Base-by-base conservation (phyloP, 257 asterid genomes). In the Parsonsia alboflavescens region DNA sequence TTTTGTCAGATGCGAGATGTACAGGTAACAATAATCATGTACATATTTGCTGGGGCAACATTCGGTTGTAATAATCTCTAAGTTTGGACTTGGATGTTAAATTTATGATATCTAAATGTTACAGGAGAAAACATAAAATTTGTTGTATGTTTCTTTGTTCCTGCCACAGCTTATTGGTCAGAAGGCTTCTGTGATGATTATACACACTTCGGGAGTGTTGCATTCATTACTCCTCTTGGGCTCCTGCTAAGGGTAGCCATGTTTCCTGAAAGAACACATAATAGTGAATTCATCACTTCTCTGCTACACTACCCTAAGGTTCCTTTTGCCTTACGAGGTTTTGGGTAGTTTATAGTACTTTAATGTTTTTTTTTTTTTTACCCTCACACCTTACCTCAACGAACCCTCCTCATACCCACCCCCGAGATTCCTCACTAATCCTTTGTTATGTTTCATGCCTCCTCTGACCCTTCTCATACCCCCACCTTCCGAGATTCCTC, bases 1-100 rank as follows among this genome's bases (percentile, higher is more conserved):
- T 57, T 30, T 57, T 41, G 58, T 68, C 58, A 57, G 45, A 70
- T 76, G 39, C 3, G 26, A 41, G 57, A 22, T 48, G 9, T 49
- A 71, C 57, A 45, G 69, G 10, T 33, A 15, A 36, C 50, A 76
- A 39, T 13, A 1, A 50, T n/a, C 63, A 63, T 59, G 72, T 70
- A 76, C 71, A 76, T 59, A 76, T 41, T 49, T 42, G 7, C 44
- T 39, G 19, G 42, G 61, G 49, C 64, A 44, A 61, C 50, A 48
- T 11, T n/a, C 58, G 56, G 46, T 69, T 76, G 80, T 76, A 69
- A 76, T 58, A 76, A 70, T 33, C 75, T 59, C 26, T 9, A 12
- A 19, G 63, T 36, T 58, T 64, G 17, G 8, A 16, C 67, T 8
- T n/a, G 57, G 15, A n/a, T 19, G 11, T 66, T 21, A 5, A n/a